Base-by-base conservation (phyloP, 2,329 filamentous ascomycete genomes). In the Penicillium paneum region DNA sequence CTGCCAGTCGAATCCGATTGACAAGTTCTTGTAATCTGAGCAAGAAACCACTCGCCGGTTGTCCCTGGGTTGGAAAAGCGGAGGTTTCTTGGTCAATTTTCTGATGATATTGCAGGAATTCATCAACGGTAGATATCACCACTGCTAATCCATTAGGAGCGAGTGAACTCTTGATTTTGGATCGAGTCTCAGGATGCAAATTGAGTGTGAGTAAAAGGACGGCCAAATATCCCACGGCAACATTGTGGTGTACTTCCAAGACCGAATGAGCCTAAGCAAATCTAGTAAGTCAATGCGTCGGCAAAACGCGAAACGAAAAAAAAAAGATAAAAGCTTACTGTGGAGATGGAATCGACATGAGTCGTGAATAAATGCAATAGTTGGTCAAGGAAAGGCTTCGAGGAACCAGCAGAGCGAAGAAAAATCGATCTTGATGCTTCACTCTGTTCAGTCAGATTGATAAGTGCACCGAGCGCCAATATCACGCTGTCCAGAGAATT, bases 401-500 rank as follows among this genome's bases (percentile, higher is more conserved):
- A 72, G 51, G 67, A 71, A 53, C 43, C 55, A 72, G 66, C 51
- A 59, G 71, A 61, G 57, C 68, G 57, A 67, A 83, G 60, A 70
- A 81, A 66, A 71, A 76, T 57, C 65, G 75, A 70, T 49, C 86
- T 79, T 12, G 88, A 86, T 21, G 78, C 71, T 15, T 84, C 78
- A 65, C 86, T 91, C 67, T 90, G 87, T 69, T 96, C 91, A 8
- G 90, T 83, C 51, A 97, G 82, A 66, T 97, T 97, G 71, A 96
- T 96, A 73, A 93, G 83, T 21, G 90, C 84, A 0, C 91, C 92
- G 36, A 96, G 77, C 49, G 89, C 82, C 39, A 97, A 79, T 45
- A 96, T 83, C 13, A 96, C 79, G 45, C 84, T 81, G 61, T 96
- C 88, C 49, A 92, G 76, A 10, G 88, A 74, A 8, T 78, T 77